These are phyloP conservation scores for Entoloma clypeatum DNA, from an alignment of 1,284 basidiomycete genomes.

Conservation along the genomic window DNA sequence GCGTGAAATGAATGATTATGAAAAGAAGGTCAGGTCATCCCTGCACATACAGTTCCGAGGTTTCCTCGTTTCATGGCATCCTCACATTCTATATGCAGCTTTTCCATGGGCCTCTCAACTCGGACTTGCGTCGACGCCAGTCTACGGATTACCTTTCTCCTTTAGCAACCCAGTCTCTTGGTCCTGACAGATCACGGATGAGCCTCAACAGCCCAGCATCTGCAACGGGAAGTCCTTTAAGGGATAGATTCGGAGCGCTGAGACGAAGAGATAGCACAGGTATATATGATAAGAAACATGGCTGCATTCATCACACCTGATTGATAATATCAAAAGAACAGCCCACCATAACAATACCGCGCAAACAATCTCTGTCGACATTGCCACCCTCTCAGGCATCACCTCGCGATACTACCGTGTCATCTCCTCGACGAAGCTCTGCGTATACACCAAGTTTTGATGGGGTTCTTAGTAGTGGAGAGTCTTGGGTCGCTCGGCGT, in stretches of 20 bases:
- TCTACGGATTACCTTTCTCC: slow-evolving; percentile 66
- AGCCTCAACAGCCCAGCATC: slow-evolving; percentile 43
- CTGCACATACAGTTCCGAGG: slow-evolving; percentile 18
- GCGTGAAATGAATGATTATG: slow-evolving; percentile 76
- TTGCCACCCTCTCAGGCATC: slow-evolving; percentile 49
- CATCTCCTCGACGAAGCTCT: slow-evolving; percentile 61
- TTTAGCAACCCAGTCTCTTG: slow-evolving; percentile 42
- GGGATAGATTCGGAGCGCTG: slow-evolving; percentile 61
- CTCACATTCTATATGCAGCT: slow-evolving; percentile 41
- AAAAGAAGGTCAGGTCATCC: slow-evolving; percentile 73
- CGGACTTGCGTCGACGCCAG: slow-evolving; percentile 77
- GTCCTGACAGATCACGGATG: slow-evolving; percentile 56
- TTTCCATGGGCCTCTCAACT: slow-evolving; percentile 71
- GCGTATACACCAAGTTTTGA: slow-evolving; percentile 62
- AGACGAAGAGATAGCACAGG: slow-evolving; percentile 69
- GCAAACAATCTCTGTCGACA: slow-evolving; percentile 69
- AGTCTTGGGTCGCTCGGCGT: slow-evolving; percentile 62
- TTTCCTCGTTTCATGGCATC: slow-evolving; percentile 15
- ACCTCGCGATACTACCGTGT: slow-evolving; percentile 54
- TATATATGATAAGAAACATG: slow-evolving; percentile 29
- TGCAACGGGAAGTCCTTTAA: slow-evolving; percentile 50
- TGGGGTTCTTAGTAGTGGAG: slow-evolving; percentile 62
- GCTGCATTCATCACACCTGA: slow-evolving; percentile 6
- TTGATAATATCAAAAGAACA: slow-evolving; percentile 27
- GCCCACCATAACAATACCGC: slow-evolving; percentile 38